Evolutionary conservation across 192 early-diverging fungal species (phyloP).

Genomic region (Entophlyctis luteolus): DNA sequence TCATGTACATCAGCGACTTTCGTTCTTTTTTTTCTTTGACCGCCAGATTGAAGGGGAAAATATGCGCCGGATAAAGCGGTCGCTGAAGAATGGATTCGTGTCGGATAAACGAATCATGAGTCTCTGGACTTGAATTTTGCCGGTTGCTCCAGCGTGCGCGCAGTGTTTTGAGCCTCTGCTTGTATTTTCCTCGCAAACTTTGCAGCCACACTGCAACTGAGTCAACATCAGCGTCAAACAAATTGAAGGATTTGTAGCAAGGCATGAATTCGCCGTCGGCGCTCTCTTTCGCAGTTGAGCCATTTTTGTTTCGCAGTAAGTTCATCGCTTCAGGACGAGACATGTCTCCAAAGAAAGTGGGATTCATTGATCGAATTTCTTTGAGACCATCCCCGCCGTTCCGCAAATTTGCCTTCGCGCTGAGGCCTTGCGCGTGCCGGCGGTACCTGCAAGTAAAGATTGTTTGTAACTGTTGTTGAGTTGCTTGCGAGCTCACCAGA

Average conservation of each 20-base stretch:
- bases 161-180: neutral
- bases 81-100: neutral
- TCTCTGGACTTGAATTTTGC: neutral
- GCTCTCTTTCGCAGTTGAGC: too few relatives aligned
- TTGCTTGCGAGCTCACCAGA: constrained; percentile 36
- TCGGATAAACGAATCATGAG: neutral
- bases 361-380: too few relatives aligned
- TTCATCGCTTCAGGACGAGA: neutral
- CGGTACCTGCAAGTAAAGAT: too few relatives aligned
- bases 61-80: constrained; percentile 2
- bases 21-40: neutral
- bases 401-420: too few relatives aligned
- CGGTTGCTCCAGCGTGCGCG: neutral
- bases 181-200: neutral
- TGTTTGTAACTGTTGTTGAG: too few relatives aligned
- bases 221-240: neutral
- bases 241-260: constrained; percentile 22
- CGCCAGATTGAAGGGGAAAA: constrained; percentile 24
- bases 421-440: too few relatives aligned
- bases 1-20: constrained; percentile 22
- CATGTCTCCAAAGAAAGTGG: constrained; percentile 30
- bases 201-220: neutral
- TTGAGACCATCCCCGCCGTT: too few relatives aligned
- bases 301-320: too few relatives aligned
- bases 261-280: constrained; percentile 23